Base-by-base conservation (phyloP, 495 filamentous ascomycete species). In the Aspergillus sparsus region DNA sequence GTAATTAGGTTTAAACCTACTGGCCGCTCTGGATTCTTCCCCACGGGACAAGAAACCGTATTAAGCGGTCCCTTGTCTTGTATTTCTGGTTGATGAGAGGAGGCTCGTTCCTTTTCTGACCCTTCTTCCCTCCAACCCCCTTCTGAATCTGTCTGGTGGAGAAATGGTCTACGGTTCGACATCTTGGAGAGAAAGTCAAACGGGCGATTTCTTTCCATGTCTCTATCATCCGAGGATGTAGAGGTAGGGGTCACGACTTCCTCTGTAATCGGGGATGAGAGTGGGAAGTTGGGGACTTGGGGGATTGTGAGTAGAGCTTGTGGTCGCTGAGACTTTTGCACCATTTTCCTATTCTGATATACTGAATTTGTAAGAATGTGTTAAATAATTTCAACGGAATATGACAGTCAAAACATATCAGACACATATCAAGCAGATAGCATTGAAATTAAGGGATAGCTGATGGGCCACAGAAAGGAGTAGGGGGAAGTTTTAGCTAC, bases 1-100 rank as follows among this genome's bases (percentile, higher is more conserved):
- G 89, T 91, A 8, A 89, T 80, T 5, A 92, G 64, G 62, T 82
- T 89, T 67, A 91, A 79, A 4, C 87, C 87, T 3, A 73, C 56
- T 10, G 82, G 83, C 65, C 73, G 70, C 36, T 74, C 77, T 16
- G 52, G 44, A 39, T 62, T 66, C 61, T 69, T 70, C 35, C 55
- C 37, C 8, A 45, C 21, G 9, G 8, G 41, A 21, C 11, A 27
- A 13, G 35, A 21, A 18, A 4, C 21, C 35, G 42, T 41, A 21
- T 21, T 18, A 27, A 3, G 18, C 7, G 8, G 32, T 34, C 6
- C 33, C 45, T 41, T 49, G 55, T 6, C 9, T 15, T 49, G 55
- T 6, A 4, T 33, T n/a, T 41, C 44, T n/a, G 35, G 18, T 12
- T 6, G 36, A 49, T 31, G n/a, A 16, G 57, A 53, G 13, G 53